Evolutionary conservation across 441 rosid genomes (phyloP).

Genomic region (Gossypium schwendimanii): DNA sequence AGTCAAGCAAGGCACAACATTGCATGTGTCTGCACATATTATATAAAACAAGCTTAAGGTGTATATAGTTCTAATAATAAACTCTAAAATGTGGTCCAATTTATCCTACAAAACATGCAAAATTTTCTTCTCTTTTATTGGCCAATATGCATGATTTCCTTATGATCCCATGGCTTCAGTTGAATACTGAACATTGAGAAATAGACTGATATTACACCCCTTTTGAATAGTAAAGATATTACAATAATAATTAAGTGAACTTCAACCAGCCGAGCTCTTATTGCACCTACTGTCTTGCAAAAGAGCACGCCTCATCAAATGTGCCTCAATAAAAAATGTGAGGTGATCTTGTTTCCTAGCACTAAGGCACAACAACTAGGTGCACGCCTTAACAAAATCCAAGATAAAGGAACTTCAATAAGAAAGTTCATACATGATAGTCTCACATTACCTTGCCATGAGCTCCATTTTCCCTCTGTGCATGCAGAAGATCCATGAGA

Average conservation of each 20-base stretch:
- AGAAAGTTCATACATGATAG: background rate
- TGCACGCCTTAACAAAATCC: background rate
- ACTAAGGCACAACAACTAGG: background rate
- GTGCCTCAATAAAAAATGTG: background rate
- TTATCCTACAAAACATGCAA: background rate
- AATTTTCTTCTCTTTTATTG: background rate
- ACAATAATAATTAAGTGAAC: background rate
- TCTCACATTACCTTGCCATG: conserved; percentile 54
- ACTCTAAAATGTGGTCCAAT: background rate
- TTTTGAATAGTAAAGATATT: background rate
- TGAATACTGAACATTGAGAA: background rate
- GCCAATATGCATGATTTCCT: background rate
- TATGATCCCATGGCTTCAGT: background rate
- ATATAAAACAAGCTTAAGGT: background rate
- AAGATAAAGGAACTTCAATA: background rate
- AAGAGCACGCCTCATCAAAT: background rate
- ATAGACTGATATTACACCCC: background rate
- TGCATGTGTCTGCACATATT: background rate
- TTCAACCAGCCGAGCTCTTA: background rate
- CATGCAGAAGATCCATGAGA: conserved; percentile 95
- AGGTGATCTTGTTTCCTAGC: background rate
- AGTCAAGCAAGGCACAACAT: background rate
- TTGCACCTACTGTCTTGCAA: background rate
- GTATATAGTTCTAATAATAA: too few species aligned
- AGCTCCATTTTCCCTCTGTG: conserved; percentile 71